These are phyloP conservation scores for Talaromyces sp. DNA, from an alignment of 2,329 filamentous ascomycete species.

Conservation along the genomic window DNA sequence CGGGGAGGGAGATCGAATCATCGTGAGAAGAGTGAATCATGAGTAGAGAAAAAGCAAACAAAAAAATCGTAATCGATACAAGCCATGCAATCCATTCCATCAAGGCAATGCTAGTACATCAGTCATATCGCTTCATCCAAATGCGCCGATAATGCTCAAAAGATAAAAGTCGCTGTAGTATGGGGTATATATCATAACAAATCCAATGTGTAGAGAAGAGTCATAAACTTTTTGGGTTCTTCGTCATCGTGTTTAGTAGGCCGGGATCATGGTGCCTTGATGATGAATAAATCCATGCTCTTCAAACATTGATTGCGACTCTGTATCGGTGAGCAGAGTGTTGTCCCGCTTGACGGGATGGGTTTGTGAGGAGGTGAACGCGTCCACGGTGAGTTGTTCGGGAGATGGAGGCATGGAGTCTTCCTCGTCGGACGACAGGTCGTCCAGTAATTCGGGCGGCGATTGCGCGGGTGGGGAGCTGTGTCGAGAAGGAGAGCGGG, in stretches of 20 bases:
- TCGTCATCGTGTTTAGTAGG: conserved; percentile 37
- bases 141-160: conserved; percentile 12
- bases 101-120: conserved; percentile 7
- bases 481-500: conserved; percentile 64
- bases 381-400: conserved; percentile 53
- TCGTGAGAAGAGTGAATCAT: conserved; percentile 9
- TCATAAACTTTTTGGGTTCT: conserved; percentile 8
- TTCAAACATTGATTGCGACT: conserved; percentile 43
- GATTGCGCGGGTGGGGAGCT: conserved; percentile 56
- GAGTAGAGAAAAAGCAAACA: neutral
- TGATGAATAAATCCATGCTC: conserved; percentile 48
- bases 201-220: conserved; percentile 3
- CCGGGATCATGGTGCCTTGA: conserved; percentile 47
- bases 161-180: conserved; percentile 2
- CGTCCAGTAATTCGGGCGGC: conserved; percentile 60
- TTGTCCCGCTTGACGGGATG: conserved; percentile 23
- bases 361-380: conserved; percentile 53
- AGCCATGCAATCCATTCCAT: neutral
- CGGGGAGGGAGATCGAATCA: conserved; percentile 12
- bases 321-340: conserved; percentile 28
- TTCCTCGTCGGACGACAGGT: conserved; percentile 67
- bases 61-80: conserved; percentile 9
- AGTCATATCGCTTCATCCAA: conserved; percentile 7
- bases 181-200: conserved; percentile 15
- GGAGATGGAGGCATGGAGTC: conserved; percentile 70